Evolutionary conservation across 345 rosid species (phyloP), one percentile per base, ranked within the genome.

Genomic region (Hibiscus mutabilis): DNA sequence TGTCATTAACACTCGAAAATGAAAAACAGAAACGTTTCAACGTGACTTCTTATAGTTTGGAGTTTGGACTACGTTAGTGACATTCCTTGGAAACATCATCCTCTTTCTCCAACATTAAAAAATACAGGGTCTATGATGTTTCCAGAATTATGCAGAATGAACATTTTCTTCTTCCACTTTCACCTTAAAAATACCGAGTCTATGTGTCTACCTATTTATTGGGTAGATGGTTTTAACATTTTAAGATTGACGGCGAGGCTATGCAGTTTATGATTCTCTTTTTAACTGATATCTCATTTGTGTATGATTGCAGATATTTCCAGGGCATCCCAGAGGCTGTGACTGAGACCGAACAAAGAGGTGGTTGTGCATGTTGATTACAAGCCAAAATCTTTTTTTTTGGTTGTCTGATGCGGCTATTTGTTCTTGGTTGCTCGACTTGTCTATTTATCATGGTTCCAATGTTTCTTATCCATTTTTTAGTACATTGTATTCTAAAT

Each of bases 341-440:
- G 55, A 72, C 92, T 0, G 95, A 89, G 81, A 83, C 78, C 11
- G 98, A 89, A 78, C 97, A 88, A 78, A 82, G 96, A 78, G 86
- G 97, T 25, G 95, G 98, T 14, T 93, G 98, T 73, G 87, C 98
- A 40, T 93, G 98, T 77, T 93, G 84, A 93, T 72, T 71, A 35
- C 56, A 13, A 42, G 52, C 6, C 19, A 33, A 61, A 51, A 33
- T 60, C 44, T 29, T 11, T 53, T 57, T 22, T 57, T 27, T 57
- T 57, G 33, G 61, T 57, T 57, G 31, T 6, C 11, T 6, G 16
- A 4, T 22, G 61, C 16, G 31, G 47, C 18, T 47, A 5, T 35
- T 62, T 62, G 22, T 53, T 53, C 57, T 53, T 53, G 57, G 22
- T 18, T 53, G 57, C 57, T 57, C 16, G 15, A 21, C 21, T 6